These are phyloP conservation scores for Nasturtium officinale DNA, from an alignment of 345 rosid genomes.

Conservation along the genomic window DNA sequence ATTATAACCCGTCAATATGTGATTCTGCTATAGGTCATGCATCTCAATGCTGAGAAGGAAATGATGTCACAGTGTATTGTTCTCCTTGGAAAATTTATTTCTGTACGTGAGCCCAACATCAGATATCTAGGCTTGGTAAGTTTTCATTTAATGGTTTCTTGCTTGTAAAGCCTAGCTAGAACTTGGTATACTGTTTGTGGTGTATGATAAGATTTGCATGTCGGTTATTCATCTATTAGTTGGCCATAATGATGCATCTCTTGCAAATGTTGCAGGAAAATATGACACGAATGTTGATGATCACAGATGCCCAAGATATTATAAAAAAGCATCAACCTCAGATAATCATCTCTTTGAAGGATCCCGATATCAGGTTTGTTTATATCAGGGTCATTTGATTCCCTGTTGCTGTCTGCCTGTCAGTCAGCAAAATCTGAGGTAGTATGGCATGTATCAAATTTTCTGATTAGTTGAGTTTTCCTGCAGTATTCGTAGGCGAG, in stretches of 20 bases:
- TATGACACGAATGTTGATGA: conserved; percentile 99
- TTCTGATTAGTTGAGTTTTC: conserved; percentile 19
- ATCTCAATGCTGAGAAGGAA: conserved; percentile 99
- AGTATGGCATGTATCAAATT: too few relatives aligned
- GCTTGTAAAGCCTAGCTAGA: conserved; percentile 23
- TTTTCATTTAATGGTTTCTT: conserved; percentile 29
- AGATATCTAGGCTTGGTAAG: conserved; percentile 99
- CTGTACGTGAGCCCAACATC: conserved; percentile 99
- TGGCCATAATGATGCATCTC: conserved; percentile 26
- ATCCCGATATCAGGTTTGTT: conserved; percentile 90
- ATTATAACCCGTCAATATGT: conserved; percentile 31
- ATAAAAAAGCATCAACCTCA: conserved; percentile 98
- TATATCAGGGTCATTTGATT: neutral
- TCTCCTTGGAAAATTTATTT: conserved; percentile 96
- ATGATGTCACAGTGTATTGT: conserved; percentile 99
- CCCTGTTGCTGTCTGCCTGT: neutral
- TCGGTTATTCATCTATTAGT: neutral
- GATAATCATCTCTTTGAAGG: conserved; percentile 97
- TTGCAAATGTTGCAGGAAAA: conserved; percentile 67
- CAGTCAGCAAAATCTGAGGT: neutral
- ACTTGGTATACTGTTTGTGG: conserved; percentile 8
- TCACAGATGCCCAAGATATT: conserved; percentile 92
- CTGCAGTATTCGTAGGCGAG: conserved; percentile 96
- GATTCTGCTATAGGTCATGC: conserved; percentile 72
- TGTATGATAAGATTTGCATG: neutral